Conservation (phyloP, 2,329 filamentous ascomycete genomes). For the Myriosclerotinia duriaeana region DNA sequence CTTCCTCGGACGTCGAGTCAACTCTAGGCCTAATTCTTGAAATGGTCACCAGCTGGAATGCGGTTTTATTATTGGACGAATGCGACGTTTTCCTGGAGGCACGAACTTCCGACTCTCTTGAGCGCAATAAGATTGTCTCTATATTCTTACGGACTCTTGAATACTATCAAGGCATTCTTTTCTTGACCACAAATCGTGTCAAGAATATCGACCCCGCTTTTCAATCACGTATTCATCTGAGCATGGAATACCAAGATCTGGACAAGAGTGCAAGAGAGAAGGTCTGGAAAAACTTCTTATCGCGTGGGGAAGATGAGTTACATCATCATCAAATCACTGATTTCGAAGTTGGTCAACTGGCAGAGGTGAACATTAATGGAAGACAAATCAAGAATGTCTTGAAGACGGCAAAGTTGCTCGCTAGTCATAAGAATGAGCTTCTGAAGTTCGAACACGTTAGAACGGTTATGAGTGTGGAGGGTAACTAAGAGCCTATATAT, state of each 20-base stretch:
- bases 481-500: background rate
- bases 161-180: constrained; percentile 45
- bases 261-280: constrained; percentile 29
- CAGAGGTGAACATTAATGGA: constrained; percentile 38
- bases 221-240: constrained; percentile 41
- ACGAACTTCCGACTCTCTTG: constrained; percentile 39
- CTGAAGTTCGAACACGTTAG: constrained; percentile 34
- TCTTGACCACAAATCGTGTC: constrained; percentile 43
- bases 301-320: constrained; percentile 17
- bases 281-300: constrained; percentile 35
- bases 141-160: constrained; percentile 43
- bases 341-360: constrained; percentile 29
- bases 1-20: constrained; percentile 34
- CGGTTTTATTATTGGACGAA: constrained; percentile 70
- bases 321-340: constrained; percentile 33
- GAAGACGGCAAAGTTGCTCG: constrained; percentile 37
- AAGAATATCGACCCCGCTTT: constrained; percentile 42
- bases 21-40: constrained; percentile 60
- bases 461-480: constrained; percentile 30
- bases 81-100: constrained; percentile 58
- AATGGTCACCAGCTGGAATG: constrained; percentile 71
- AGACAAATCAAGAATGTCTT: constrained; percentile 43
- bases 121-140: constrained; percentile 45
- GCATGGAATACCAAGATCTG: constrained; percentile 35
- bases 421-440: constrained; percentile 32